Conservation (phyloP, 805 yeast species). For the Yamadazyma sp. region DNA sequence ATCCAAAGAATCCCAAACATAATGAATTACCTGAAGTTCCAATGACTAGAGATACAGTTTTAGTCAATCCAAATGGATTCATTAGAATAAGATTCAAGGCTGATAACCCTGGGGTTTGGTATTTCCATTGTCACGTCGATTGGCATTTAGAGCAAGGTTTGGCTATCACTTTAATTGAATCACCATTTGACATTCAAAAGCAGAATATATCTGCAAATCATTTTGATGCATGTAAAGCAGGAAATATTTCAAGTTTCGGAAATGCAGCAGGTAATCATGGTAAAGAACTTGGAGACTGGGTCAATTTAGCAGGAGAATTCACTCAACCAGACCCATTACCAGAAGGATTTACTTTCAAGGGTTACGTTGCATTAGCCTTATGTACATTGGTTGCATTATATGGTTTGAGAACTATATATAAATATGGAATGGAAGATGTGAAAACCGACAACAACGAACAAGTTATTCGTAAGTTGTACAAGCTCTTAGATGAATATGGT, state of each 20-base stretch:
- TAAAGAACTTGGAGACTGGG: conserved; percentile 40
- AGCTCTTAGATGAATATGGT: conserved; percentile 27
- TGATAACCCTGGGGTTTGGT: conserved; percentile 97
- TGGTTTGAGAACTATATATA: conserved; percentile 58
- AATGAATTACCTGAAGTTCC: conserved; percentile 65
- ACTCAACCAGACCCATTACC: conserved; percentile 64
- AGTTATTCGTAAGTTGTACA: conserved; percentile 33
- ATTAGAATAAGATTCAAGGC: conserved; percentile 85
- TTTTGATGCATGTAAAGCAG: conserved; percentile 45
- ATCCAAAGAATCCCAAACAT: conserved; percentile 23
- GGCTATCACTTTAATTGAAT: conserved; percentile 78
- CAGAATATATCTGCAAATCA: conserved; percentile 45
- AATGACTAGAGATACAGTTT: conserved; percentile 77
- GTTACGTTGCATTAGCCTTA: conserved; percentile 58
- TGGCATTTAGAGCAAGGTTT: conserved; percentile 98
- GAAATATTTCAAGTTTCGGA: conserved; percentile 49
- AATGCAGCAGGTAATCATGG: conserved; percentile 63
- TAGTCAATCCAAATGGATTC: conserved; percentile 80
- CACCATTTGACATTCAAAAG: conserved; percentile 64
- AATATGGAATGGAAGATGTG: conserved; percentile 65
- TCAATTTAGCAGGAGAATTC: conserved; percentile 58
- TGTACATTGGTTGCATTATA: conserved; percentile 56
- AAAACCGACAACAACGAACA: conserved; percentile 46
- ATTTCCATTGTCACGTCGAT: conserved; percentile 98
- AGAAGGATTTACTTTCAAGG: conserved; percentile 65